Evolutionary conservation across 108 stramenopile genomes (phyloP).

Genomic region (Nannochloropsis gaditana): DNA sequence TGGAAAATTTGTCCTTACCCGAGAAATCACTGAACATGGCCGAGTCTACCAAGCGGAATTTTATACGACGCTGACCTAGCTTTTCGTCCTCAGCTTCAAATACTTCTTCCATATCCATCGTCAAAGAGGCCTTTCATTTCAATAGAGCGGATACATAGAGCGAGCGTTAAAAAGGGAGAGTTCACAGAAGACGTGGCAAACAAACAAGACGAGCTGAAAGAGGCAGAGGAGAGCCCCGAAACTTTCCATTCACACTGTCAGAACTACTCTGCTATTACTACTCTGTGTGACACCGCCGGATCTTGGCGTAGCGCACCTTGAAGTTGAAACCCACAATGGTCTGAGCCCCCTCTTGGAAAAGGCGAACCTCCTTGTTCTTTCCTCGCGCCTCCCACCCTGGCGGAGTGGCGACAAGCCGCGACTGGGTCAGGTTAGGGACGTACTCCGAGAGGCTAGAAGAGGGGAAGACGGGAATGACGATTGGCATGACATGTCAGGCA

Average conservation of each 20-base stretch:
- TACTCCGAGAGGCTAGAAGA: constrained; percentile 60
- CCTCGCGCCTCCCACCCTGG: constrained; percentile 33
- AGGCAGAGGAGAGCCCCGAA: too few relatives aligned
- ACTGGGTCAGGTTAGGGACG: constrained; percentile 81
- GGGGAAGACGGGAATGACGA: neutral
- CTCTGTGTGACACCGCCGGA: neutral
- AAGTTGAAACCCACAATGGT: constrained; percentile 87
- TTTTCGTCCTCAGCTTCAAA: constrained; percentile 46
- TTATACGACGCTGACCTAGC: constrained; percentile 55
- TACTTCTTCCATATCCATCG: constrained; percentile 78
- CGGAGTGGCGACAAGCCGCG: constrained; percentile 46
- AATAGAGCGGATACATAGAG: neutral
- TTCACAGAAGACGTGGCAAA: neutral
- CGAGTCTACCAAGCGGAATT: constrained; percentile 72
- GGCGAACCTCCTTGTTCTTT: constrained; percentile 41
- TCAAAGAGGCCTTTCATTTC: constrained; percentile 58
- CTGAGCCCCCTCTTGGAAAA: constrained; percentile 83
- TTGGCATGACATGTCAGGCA: neutral
- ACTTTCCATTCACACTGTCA: too few relatives aligned
- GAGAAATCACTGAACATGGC: constrained; percentile 79
- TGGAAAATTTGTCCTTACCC: constrained; percentile 60
- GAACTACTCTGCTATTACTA: too few relatives aligned
- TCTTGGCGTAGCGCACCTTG: constrained; percentile 28
- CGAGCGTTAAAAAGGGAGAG: neutral
- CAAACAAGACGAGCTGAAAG: too few relatives aligned